These are phyloP conservation scores for Malassezia restricta DNA, from an alignment of 1,284 basidiomycete species.

Conservation along the genomic window DNA sequence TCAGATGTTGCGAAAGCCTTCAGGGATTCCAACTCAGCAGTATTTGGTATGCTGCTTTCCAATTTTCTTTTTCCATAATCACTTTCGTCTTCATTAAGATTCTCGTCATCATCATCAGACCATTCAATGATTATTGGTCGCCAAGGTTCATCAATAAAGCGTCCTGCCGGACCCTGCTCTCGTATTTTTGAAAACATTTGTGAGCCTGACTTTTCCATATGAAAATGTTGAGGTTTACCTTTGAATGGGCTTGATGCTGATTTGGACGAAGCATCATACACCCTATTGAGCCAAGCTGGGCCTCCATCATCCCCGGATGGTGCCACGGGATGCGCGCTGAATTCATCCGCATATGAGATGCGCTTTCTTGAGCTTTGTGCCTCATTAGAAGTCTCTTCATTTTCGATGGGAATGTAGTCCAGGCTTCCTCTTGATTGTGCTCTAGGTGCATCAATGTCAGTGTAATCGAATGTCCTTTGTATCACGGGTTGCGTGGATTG, in stretches of 20 bases:
- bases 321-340: not conserved
- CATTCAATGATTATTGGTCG: slow-evolving; percentile 5
- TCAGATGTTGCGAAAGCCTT: too few species aligned
- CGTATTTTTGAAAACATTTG: not conserved
- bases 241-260: not conserved
- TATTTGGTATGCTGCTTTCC: too few species aligned
- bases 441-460: not conserved
- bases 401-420: too few species aligned
- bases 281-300: not conserved
- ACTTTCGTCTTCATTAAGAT: not conserved
- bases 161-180: not conserved
- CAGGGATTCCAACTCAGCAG: too few species aligned
- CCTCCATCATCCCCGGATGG: not conserved
- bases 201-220: not conserved
- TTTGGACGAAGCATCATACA: not conserved
- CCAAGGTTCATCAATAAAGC: slow-evolving; percentile 6
- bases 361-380: not conserved
- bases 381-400: not conserved
- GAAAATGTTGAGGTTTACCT: not conserved
- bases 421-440: too few species aligned
- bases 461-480: not conserved
- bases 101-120: slow-evolving; percentile 12
- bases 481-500: not conserved
- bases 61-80: not conserved
- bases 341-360: slow-evolving; percentile 14